Conservation (phyloP, 2,329 filamentous ascomycete genomes). For the Hypoxylon sp. region DNA sequence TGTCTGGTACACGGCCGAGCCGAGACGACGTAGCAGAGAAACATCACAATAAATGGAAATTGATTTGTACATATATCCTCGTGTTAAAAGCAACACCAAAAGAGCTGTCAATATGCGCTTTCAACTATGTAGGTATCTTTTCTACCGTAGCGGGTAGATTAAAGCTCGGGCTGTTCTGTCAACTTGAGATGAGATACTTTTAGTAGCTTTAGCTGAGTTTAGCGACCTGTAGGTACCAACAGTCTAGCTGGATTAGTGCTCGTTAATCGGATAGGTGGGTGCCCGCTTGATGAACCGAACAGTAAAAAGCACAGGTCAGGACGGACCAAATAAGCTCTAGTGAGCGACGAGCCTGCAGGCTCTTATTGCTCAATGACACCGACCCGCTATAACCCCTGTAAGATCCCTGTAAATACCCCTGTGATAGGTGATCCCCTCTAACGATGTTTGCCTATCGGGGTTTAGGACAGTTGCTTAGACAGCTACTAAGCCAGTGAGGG, state of each 20-base stretch:
- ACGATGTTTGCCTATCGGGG: conserved; percentile 40
- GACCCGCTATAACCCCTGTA: conserved; percentile 39
- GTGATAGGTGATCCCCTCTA: conserved; percentile 38
- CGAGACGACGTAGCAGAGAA: conserved; percentile 34
- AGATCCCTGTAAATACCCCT: conserved; percentile 30
- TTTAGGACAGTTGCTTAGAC: conserved; percentile 40
- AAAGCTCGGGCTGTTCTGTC: conserved; percentile 14
- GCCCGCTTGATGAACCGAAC: conserved; percentile 9
- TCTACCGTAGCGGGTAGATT: conserved; percentile 30
- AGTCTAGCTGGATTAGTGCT: conserved; percentile 29
- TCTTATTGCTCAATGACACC: conserved; percentile 42
- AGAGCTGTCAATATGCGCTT: conserved; percentile 16
- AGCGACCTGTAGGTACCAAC: conserved; percentile 27
- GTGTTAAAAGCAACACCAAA: conserved; percentile 3
- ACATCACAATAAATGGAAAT: conserved; percentile 38
- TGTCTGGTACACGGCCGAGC: conserved; percentile 18
- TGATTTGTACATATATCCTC: conserved; percentile 15
- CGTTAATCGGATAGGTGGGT: conserved; percentile 28
- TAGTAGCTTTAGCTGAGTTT: conserved; percentile 7
- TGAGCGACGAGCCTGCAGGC: conserved; percentile 5
- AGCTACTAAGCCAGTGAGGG: conserved; percentile 28
- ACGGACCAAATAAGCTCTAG: conserved; percentile 19
- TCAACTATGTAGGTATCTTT: conserved; percentile 27
- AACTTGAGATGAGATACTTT: conserved; percentile 13
- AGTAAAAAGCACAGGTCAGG: conserved; percentile 24